phyloP scores from a whole-genome alignment of 257 asterid species.

The Catharanthus roseus region DNA sequence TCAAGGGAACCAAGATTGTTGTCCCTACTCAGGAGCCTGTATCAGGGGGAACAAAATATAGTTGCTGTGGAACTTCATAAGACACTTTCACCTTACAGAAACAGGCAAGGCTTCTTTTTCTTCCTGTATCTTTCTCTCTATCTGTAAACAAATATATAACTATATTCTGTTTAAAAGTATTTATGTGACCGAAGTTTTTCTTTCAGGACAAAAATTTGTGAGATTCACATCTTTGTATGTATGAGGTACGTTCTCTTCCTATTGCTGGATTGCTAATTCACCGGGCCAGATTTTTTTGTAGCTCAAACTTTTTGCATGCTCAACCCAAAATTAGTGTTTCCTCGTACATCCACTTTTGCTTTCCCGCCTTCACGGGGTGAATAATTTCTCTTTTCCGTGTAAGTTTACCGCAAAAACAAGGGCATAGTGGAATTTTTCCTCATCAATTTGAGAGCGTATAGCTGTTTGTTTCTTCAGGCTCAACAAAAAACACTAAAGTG shows the following conservation, averaged over 20 bases:
- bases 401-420: not conserved
- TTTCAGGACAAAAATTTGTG: not conserved
- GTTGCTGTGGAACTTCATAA: constrained; percentile 64
- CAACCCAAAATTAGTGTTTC: not conserved
- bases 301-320: not conserved
- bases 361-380: not conserved
- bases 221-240: constrained; percentile 4
- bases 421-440: not conserved
- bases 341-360: not conserved
- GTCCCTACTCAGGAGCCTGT: constrained; percentile 64
- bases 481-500: not conserved
- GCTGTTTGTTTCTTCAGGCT: not conserved
- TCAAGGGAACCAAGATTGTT: constrained; percentile 60
- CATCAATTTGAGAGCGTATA: not conserved
- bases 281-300: not conserved
- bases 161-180: not conserved
- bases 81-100: constrained; percentile 12
- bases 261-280: not conserved
- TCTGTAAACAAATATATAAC: not conserved
- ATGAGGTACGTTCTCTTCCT: not conserved
- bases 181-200: not conserved
- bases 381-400: not conserved
- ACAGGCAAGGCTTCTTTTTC: constrained; percentile 7
- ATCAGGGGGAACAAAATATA: constrained; percentile 39
- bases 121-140: not conserved